Percentiles rank a stretch among this genome's conserved stretches.
phyloP scores from a whole-genome alignment of 192 early-diverging fungal species.

The Coemansia sp. region DNA sequence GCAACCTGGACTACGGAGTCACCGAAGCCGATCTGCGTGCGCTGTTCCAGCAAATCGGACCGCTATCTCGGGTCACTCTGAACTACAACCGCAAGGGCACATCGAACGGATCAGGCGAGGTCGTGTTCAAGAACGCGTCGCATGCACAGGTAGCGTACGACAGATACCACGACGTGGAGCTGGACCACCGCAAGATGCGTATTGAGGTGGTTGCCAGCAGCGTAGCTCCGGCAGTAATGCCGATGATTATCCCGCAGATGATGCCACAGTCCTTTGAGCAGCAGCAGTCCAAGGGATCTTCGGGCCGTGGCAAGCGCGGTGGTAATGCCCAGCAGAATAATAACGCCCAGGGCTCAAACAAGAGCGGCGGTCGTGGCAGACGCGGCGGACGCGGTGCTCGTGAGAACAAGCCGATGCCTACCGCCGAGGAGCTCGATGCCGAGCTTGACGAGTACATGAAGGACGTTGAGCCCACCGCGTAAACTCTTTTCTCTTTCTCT shows the following conservation, averaged over 20 bases:
- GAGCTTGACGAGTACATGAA: slow-evolving; percentile 52
- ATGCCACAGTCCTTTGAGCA: slow-evolving; percentile 17
- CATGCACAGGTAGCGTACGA: slow-evolving; percentile 30
- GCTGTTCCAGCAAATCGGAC: slow-evolving; percentile 46
- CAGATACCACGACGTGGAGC: slow-evolving; percentile 41
- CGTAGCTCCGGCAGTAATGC: slow-evolving; percentile 19
- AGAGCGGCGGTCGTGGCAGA: slow-evolving; percentile 6
- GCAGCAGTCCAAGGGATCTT: background rate
- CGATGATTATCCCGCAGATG: slow-evolving; percentile 40
- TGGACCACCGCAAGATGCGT: slow-evolving; percentile 40
- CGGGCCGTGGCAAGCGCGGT: slow-evolving; percentile 9
- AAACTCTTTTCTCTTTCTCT: slow-evolving; percentile 16
- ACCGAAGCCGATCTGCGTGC: slow-evolving; percentile 39
- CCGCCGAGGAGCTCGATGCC: slow-evolving; percentile 44
- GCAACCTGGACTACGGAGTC: slow-evolving; percentile 50
- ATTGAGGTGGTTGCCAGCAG: slow-evolving; percentile 32
- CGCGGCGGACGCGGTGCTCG: slow-evolving; percentile 10
- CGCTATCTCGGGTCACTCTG: slow-evolving; percentile 19
- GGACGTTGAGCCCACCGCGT: slow-evolving; percentile 26
- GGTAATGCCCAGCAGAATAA: slow-evolving; percentile 6
- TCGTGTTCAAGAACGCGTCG: slow-evolving; percentile 38
- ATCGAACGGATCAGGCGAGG: slow-evolving; percentile 42
- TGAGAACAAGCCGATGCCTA: slow-evolving; percentile 6
- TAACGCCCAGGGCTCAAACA: background rate
- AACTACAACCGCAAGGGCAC: slow-evolving; percentile 42